Evolutionary conservation across 176 grass and related monocot species (phyloP), one percentile per base, ranked within the genome.

Genomic region (Elaeis guineensis): DNA sequence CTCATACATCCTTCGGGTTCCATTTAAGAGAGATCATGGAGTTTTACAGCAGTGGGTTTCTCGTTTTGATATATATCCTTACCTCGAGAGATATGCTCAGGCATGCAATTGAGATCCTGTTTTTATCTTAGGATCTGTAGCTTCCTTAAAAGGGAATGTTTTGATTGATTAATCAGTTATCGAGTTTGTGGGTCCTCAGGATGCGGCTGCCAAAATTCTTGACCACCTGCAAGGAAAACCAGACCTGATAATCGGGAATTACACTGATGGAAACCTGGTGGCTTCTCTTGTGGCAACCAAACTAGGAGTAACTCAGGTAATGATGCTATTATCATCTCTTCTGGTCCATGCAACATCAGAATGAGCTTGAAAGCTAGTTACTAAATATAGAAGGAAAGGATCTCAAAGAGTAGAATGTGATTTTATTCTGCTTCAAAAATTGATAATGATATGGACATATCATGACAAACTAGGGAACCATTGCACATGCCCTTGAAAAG

Each of bases 401-500:
- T 35, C 35, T 44, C 35, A 44, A 9, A 44, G 35, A 3, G 35
- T 44, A 14, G 35, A 44, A 14, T 44, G 35, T 44, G 35, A 12
- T 44, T 12, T 44, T 44, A 44, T 44, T 44, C 35, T 44, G 35
- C 35, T 44, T 44, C 35, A 44, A 12, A 6, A 8, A 44, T 44
- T 14, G 9, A 2, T 44, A 44, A 1, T 44, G 8, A 44, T 44
- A 3, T 14, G 11, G 35, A 35, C 32, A 0, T 35, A 9, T 11
- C 7, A 14, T 14, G 35, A 14, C 9, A 44, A 32, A 74, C 55
- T 82, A 86, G 92, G 75, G 5, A 77, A 97, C 92, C 50, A 97
- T 97, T 22, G 92, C 92, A 25, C 92, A 97, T 65, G 92, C 92
- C 78, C 92, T 97, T 0, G 92, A 97, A 67, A 97, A 97, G 82